These are phyloP conservation scores for Corynespora cassiicola DNA, from an alignment of 2,329 filamentous ascomycete species.

Conservation along the genomic window DNA sequence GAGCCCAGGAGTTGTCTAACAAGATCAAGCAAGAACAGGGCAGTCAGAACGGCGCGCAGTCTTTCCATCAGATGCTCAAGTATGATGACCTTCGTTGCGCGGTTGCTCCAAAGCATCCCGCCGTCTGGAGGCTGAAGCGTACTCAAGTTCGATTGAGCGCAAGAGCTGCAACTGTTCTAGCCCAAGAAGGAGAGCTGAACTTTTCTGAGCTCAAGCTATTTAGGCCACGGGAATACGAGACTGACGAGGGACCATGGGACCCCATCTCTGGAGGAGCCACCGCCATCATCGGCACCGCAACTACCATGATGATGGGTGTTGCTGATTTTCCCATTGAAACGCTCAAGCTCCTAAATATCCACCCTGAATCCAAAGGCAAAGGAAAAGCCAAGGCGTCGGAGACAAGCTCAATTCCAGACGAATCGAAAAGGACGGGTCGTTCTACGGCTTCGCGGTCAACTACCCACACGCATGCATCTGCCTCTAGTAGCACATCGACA, in stretches of 20 bases:
- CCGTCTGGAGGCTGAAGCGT: slow-evolving; percentile 48
- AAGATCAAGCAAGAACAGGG: slow-evolving; percentile 48
- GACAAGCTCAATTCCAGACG: slow-evolving; percentile 7
- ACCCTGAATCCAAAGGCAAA: slow-evolving; percentile 45
- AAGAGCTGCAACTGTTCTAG: slow-evolving; percentile 45
- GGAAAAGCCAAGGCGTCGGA: slow-evolving; percentile 23
- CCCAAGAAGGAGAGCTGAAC: slow-evolving; percentile 42
- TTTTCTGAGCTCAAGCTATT: slow-evolving; percentile 46
- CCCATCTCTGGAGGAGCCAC: slow-evolving; percentile 64
- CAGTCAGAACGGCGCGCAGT: slow-evolving; percentile 43
- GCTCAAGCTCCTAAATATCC: slow-evolving; percentile 55
- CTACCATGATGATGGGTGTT: slow-evolving; percentile 80
- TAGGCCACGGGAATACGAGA: slow-evolving; percentile 47
- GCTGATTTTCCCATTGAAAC: slow-evolving; percentile 72
- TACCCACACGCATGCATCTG: slow-evolving; percentile 20
- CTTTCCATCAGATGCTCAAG: slow-evolving; percentile 46
- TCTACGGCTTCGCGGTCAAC: slow-evolving; percentile 16
- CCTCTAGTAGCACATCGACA: slow-evolving; percentile 24
- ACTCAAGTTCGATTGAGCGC: slow-evolving; percentile 45
- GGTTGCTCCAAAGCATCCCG: slow-evolving; percentile 36
- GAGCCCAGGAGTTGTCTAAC: slow-evolving; percentile 43
- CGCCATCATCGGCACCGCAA: slow-evolving; percentile 82
- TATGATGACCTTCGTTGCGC: slow-evolving; percentile 46
- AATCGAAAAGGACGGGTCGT: slow-evolving; percentile 14
- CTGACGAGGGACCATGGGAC: slow-evolving; percentile 48